These are phyloP conservation scores for Hydnomerulius pinastri DNA, from an alignment of 768 basidiomycete species.

Conservation along the genomic window DNA sequence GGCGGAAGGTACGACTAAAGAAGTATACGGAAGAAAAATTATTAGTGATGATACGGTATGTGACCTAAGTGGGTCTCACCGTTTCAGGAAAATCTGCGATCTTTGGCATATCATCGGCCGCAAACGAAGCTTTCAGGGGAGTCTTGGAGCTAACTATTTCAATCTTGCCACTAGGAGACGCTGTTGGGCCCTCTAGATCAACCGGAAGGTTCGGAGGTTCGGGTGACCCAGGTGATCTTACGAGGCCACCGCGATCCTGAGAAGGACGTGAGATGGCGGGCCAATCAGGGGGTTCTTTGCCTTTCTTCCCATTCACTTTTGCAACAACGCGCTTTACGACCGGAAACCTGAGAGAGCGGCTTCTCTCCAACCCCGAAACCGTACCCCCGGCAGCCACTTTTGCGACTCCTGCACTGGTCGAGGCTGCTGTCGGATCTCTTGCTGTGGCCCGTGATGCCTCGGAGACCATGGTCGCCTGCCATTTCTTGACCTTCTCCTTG, in stretches of 20 bases:
- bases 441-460: constrained; percentile 15
- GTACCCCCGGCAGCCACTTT: constrained; percentile 17
- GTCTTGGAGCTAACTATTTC: constrained; percentile 3
- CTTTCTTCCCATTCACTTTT: constrained; percentile 24
- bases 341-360: constrained; percentile 40
- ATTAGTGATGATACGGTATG: constrained; percentile 14
- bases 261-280: constrained; percentile 5
- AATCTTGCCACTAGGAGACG: not conserved
- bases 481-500: constrained; percentile 37
- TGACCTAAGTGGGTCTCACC: constrained; percentile 28
- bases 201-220: constrained; percentile 13
- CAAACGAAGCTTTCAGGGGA: constrained; percentile 2
- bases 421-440: constrained; percentile 1
- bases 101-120: constrained; percentile 15
- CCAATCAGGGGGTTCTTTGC: constrained; percentile 7
- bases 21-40: constrained; percentile 1
- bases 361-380: constrained; percentile 15
- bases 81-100: constrained; percentile 40
- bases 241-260: constrained; percentile 1
- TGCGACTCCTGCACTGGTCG: constrained; percentile 3
- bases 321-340: constrained; percentile 42
- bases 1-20: constrained; percentile 52
- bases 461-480: constrained; percentile 34
- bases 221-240: constrained; percentile 11
- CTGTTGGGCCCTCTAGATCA: not conserved